Evolutionary conservation across 2,329 filamentous ascomycete species (phyloP).

Genomic region (Talaromyces sp.): DNA sequence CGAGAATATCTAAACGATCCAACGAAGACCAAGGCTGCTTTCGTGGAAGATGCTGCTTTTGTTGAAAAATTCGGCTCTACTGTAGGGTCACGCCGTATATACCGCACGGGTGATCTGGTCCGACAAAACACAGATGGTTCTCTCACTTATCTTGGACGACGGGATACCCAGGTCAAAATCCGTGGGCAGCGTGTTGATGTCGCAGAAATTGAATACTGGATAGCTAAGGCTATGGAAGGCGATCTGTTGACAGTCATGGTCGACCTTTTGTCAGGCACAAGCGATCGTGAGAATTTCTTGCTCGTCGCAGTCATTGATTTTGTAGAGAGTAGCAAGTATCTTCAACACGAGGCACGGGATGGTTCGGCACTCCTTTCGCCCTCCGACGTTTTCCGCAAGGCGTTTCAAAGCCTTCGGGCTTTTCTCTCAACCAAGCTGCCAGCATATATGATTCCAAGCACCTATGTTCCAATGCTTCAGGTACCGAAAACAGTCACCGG

Average conservation of each 20-base stretch:
- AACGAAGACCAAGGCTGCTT: not conserved
- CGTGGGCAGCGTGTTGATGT: constrained; percentile 45
- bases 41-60: not conserved
- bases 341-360: not conserved
- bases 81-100: constrained; percentile 34
- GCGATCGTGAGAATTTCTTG: not conserved
- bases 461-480: not conserved
- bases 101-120: constrained; percentile 36
- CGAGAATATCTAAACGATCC: not conserved
- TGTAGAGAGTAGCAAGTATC: not conserved
- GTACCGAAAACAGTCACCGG: not conserved
- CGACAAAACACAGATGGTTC: constrained; percentile 39
- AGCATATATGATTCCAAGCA: not conserved
- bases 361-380: not conserved
- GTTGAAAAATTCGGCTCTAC: not conserved
- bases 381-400: not conserved
- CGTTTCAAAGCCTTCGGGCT: not conserved
- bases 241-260: not conserved
- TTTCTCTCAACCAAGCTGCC: not conserved
- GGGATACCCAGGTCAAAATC: constrained; percentile 42
- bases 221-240: constrained; percentile 2
- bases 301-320: not conserved
- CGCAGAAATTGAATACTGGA: constrained; percentile 37
- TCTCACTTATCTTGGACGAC: constrained; percentile 31
- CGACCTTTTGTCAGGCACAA: not conserved